phyloP scores from a whole-genome alignment of 2,329 filamentous ascomycete genomes.

The Trichoderma hamatum region DNA sequence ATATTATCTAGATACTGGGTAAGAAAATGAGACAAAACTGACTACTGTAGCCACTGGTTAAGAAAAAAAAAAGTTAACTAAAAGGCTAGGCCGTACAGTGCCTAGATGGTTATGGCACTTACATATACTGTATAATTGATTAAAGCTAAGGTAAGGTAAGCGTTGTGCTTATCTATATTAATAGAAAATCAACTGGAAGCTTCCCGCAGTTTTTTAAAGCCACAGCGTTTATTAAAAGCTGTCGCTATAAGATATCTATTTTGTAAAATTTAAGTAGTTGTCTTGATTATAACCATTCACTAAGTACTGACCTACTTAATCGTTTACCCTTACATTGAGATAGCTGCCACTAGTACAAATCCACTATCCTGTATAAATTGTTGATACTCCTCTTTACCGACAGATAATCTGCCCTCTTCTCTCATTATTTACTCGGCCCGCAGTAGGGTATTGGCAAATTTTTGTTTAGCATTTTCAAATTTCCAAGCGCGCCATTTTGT shows the following conservation, averaged over 20 bases:
- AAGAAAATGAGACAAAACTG: background rate
- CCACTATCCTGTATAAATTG: background rate
- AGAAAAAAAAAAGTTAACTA: background rate
- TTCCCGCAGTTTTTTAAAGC: background rate
- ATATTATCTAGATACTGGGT: background rate
- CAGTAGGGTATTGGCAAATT: background rate
- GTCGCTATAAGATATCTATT: background rate
- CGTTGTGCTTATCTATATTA: no score
- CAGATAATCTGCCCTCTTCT: background rate
- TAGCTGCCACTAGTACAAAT: background rate
- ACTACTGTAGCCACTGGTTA: background rate
- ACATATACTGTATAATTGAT: background rate
- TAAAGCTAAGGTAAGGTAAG: no score
- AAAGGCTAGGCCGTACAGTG: background rate
- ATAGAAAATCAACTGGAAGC: no score
- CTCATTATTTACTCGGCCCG: constrained; percentile 11
- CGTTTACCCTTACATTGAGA: background rate
- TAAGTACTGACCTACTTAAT: background rate
- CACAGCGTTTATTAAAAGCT: background rate
- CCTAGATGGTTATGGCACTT: background rate
- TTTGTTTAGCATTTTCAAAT: constrained; percentile 2
- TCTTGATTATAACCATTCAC: background rate
- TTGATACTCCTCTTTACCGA: constrained; percentile 4
- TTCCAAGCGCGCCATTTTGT: constrained; percentile 14
- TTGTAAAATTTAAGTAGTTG: background rate